Evolutionary conservation across 2,329 filamentous ascomycete genomes (phyloP).

Genomic region (Fusarium succisae): DNA sequence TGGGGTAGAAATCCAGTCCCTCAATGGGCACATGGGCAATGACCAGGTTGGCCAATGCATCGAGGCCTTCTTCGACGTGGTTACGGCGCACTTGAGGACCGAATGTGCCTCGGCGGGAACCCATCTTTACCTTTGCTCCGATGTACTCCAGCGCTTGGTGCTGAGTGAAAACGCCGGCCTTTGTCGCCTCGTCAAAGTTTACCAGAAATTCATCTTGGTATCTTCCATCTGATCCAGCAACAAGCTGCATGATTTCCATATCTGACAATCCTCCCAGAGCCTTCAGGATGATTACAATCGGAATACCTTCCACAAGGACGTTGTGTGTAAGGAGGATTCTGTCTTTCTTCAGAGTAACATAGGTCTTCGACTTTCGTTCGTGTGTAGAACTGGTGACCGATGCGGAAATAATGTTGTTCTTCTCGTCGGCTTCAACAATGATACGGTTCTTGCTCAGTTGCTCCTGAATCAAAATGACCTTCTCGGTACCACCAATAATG

Average conservation of each 20-base stretch:
- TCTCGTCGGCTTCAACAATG: constrained; percentile 91
- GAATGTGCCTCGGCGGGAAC: constrained; percentile 69
- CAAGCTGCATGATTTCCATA: constrained; percentile 91
- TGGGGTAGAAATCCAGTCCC: constrained; percentile 94
- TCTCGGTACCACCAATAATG: constrained; percentile 96
- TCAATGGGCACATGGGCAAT: constrained; percentile 94
- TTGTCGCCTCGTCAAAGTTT: constrained; percentile 93
- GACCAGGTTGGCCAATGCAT: constrained; percentile 90
- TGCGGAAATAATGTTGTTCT: constrained; percentile 92
- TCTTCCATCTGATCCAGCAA: constrained; percentile 84
- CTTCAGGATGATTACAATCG: constrained; percentile 91
- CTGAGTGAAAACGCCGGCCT: constrained; percentile 87
- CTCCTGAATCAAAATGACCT: constrained; percentile 98
- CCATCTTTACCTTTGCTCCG: constrained; percentile 87
- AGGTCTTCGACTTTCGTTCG: constrained; percentile 97
- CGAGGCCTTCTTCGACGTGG: constrained; percentile 89
- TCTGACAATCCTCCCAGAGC: constrained; percentile 94
- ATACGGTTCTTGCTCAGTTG: constrained; percentile 99
- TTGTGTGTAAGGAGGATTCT: constrained; percentile 91
- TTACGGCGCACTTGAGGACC: constrained; percentile 73
- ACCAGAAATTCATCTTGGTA: constrained; percentile 96
- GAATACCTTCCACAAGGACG: constrained; percentile 90
- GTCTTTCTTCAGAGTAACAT: constrained; percentile 94
- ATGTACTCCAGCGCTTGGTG: constrained; percentile 96
- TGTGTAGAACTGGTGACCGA: constrained; percentile 98